These are phyloP conservation scores for Kuraishia borneana DNA, from an alignment of 805 yeast genomes.

Conservation along the genomic window DNA sequence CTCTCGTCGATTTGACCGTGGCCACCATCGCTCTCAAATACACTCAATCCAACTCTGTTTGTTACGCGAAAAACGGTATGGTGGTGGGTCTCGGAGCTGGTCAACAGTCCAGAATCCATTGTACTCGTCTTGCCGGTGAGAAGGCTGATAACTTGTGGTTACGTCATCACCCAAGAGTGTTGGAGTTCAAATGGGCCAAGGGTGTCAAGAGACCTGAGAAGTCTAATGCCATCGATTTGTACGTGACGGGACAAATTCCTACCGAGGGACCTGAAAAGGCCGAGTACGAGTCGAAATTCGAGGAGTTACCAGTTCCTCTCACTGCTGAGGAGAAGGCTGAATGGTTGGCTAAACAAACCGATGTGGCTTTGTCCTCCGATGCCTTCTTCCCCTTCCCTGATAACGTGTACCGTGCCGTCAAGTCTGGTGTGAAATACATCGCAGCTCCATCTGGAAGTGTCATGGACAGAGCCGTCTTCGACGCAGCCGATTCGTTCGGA, in stretches of 20 bases:
- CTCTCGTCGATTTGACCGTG: constrained; percentile 84
- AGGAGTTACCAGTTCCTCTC: constrained; percentile 71
- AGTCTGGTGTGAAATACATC: constrained; percentile 90
- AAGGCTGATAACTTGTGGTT: constrained; percentile 99
- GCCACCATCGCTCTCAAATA: constrained; percentile 96
- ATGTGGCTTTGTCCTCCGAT: constrained; percentile 91
- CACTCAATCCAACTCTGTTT: constrained; percentile 97
- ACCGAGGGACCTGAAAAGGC: constrained; percentile 82
- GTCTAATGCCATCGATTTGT: constrained; percentile 94
- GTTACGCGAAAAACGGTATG: constrained; percentile 99
- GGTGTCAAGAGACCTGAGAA: constrained; percentile 98
- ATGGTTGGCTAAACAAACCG: constrained; percentile 71
- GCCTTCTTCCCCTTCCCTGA: constrained; percentile 99
- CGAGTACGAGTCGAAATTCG: constrained; percentile 88
- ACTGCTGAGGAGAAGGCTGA: constrained; percentile 75
- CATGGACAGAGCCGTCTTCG: constrained; percentile 92
- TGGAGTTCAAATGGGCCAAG: constrained; percentile 93
- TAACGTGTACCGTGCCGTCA: constrained; percentile 94
- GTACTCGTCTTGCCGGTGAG: constrained; percentile 98
- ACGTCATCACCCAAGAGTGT: constrained; percentile 93
- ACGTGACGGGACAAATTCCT: constrained; percentile 87
- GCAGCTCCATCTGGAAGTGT: constrained; percentile 98
- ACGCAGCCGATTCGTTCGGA: constrained; percentile 86
- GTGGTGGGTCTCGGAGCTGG: constrained; percentile 99
- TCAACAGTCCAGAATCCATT: constrained; percentile 98